phyloP scores from a whole-genome alignment of 805 yeast genomes.

The Kazachstania viticola region DNA sequence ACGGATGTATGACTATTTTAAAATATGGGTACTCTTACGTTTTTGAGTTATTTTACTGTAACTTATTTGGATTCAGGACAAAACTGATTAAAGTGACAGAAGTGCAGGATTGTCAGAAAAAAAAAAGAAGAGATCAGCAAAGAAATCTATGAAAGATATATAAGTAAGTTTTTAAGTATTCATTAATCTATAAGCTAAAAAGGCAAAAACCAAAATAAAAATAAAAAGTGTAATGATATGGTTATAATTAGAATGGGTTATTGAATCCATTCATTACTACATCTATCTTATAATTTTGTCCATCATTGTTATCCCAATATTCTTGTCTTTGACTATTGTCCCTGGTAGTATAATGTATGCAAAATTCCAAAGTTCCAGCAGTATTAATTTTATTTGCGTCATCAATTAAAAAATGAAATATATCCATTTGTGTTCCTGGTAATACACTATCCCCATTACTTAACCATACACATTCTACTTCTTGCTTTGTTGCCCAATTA shows the following conservation, averaged over 20 bases:
- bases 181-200: too few relatives aligned
- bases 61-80: too few relatives aligned
- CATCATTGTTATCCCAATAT: slow-evolving; percentile 25
- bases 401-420: slow-evolving; percentile 23
- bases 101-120: background rate
- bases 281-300: slow-evolving; percentile 18
- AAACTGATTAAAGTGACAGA: too few relatives aligned
- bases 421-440: slow-evolving; percentile 24
- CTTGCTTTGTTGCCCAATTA: slow-evolving; percentile 55
- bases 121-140: background rate
- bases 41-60: too few relatives aligned
- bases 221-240: background rate
- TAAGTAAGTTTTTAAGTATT: too few relatives aligned
- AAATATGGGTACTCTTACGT: too few relatives aligned
- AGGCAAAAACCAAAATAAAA: too few relatives aligned
- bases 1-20: too few relatives aligned
- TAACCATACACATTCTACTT: slow-evolving; percentile 22
- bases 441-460: slow-evolving; percentile 20
- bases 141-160: background rate
- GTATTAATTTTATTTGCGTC: slow-evolving; percentile 6
- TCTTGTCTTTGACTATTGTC: slow-evolving; percentile 13
- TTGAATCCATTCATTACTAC: slow-evolving; percentile 17
- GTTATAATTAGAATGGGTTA: slow-evolving; percentile 12
- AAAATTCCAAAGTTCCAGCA: slow-evolving; percentile 17
- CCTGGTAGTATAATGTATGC: slow-evolving; percentile 21